phyloP scores from a whole-genome alignment of 2,329 filamentous ascomycete genomes.

The Colletotrichum abscissum region DNA sequence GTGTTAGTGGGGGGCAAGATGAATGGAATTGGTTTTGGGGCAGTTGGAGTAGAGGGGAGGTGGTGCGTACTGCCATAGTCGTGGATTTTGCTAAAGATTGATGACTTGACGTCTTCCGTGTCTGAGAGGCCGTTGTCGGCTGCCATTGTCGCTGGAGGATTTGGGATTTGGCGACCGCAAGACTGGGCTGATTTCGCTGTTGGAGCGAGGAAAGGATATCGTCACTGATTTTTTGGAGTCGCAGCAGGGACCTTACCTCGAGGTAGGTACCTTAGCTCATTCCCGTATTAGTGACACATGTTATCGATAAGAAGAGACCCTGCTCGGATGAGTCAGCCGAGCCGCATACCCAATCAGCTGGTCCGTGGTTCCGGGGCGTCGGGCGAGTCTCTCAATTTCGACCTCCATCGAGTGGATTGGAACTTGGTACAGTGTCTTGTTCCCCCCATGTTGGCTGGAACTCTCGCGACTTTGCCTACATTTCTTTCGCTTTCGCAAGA shows the following conservation, averaged over 20 bases:
- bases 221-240: constrained; percentile 17
- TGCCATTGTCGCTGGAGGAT: constrained; percentile 1
- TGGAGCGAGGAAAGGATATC: not conserved
- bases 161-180: not conserved
- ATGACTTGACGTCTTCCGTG: constrained; percentile 1
- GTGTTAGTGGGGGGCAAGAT: constrained; percentile 8
- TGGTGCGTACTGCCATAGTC: constrained; percentile 62
- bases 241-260: not conserved
- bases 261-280: not conserved
- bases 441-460: not conserved
- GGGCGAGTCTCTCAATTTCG: constrained; percentile 26
- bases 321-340: constrained; percentile 25
- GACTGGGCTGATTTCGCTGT: not conserved
- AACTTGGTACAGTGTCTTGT: constrained; percentile 21
- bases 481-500: constrained; percentile 8
- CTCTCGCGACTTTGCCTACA: not conserved
- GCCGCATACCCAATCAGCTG: constrained; percentile 27
- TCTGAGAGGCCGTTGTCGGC: not conserved
- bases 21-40: not conserved
- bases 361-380: not conserved
- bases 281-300: constrained; percentile 16
- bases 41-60: not conserved
- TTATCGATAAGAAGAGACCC: constrained; percentile 31
- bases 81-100: constrained; percentile 44
- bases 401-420: constrained; percentile 23